Evolutionary conservation across 2,329 filamentous ascomycete genomes (phyloP).

Genomic region (Penicillium expansum): DNA sequence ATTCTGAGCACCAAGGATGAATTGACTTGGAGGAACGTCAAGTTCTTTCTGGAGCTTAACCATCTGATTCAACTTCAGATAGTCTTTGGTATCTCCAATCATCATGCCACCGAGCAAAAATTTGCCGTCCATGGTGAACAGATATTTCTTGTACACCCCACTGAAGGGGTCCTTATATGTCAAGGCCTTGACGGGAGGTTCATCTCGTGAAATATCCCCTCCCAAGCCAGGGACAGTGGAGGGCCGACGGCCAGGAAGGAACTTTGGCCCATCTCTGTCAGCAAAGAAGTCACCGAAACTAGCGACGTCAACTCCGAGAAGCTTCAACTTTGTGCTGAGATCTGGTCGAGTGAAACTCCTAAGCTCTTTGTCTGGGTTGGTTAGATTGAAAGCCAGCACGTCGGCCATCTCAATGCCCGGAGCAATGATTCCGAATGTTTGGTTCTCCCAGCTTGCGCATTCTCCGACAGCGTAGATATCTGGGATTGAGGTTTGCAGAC

Average conservation of each 20-base stretch:
- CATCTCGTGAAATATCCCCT: conserved; percentile 43
- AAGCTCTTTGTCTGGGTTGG: conserved; percentile 68
- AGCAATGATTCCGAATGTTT: conserved; percentile 84
- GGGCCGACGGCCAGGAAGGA: conserved; percentile 60
- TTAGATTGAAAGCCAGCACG: conserved; percentile 85
- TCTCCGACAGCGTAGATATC: conserved; percentile 87
- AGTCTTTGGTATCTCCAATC: conserved; percentile 90
- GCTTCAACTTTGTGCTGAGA: conserved; percentile 85
- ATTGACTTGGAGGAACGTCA: conserved; percentile 73
- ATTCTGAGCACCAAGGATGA: conserved; percentile 76
- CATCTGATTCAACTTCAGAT: conserved; percentile 82
- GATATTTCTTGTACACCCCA: conserved; percentile 88
- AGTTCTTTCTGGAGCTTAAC: conserved; percentile 79
- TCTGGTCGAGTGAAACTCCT: conserved; percentile 77
- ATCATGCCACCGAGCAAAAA: conserved; percentile 95
- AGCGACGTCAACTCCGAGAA: conserved; percentile 85
- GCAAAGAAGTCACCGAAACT: conserved; percentile 95
- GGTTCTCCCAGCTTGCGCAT: conserved; percentile 83
- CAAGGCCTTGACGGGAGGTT: conserved; percentile 70
- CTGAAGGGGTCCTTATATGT: conserved; percentile 88
- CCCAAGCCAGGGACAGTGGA: conserved; percentile 41
- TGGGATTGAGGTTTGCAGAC: conserved; percentile 65
- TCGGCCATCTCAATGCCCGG: conserved; percentile 93
- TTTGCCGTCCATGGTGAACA: conserved; percentile 86
- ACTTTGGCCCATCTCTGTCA: conserved; percentile 75